phyloP scores from a whole-genome alignment of 768 basidiomycete species.

The Calocera cornea region DNA sequence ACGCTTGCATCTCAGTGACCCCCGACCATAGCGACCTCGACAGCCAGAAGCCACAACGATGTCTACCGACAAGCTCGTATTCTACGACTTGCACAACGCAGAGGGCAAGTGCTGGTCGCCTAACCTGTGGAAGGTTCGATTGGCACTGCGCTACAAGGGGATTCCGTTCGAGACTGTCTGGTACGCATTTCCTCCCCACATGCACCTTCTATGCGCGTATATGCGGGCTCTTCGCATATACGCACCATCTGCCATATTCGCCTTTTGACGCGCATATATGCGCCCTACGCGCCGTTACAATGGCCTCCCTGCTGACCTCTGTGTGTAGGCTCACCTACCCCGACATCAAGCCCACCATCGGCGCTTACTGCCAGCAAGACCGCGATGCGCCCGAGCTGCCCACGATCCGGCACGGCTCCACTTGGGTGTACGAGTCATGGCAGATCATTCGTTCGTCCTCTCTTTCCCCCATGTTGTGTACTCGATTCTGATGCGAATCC shows the following conservation, averaged over 20 bases:
- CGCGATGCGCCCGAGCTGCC: not conserved
- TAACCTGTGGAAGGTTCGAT: not conserved
- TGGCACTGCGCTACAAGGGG: not conserved
- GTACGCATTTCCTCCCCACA: not conserved
- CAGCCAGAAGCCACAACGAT: no score
- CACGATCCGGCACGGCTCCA: not conserved
- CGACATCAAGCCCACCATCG: not conserved
- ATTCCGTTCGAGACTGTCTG: constrained; percentile 1
- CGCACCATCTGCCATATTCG: no score
- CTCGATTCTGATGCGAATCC: no score
- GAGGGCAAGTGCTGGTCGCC: not conserved
- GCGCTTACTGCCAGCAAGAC: not conserved
- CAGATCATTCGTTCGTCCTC: not conserved
- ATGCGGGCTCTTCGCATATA: no score
- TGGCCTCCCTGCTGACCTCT: not conserved
- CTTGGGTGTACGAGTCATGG: not conserved
- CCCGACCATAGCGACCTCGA: no score
- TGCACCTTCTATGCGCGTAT: no score
- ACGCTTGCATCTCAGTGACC: no score
- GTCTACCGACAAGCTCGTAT: not conserved
- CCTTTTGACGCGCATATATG: no score
- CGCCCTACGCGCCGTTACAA: no score
- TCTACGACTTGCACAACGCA: not conserved
- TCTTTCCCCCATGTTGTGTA: no score
- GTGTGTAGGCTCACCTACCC: not conserved